Evolutionary conservation across 768 basidiomycete genomes (phyloP), one percentile per base, ranked within the genome.

Genomic region (Boletellus ananiceps): DNA sequence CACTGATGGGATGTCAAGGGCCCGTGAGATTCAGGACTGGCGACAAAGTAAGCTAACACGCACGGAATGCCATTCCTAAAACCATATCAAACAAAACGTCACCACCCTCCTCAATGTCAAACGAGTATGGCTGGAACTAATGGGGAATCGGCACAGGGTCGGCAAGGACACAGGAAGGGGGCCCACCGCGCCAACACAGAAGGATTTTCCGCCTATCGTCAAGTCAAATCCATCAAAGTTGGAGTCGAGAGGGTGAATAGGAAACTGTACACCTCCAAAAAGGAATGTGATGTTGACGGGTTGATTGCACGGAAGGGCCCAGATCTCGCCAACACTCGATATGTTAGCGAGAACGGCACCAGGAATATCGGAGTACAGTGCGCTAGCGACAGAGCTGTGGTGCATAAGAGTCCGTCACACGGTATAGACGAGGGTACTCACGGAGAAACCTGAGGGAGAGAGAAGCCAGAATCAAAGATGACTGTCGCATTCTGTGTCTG

Each of bases 31-130:
- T 15, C 27, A 32, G 9, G 34, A 34, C 23, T 18, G 23, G 43
- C 33, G 36, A 40, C 37, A 34, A 40, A 23, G 15, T 56, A 56
- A 18, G 13, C 1, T 0, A 45, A 21, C 7, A 73, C 81, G 58
- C 56, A 84, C 84, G 65, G 69, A 86, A 87, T 8, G 79, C 74
- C 83, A 87, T 87, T 47, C 86, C 86, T 39, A 88, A 71, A 39
- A 88, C 76, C 62, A 83, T 75, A 58, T 87, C 85, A 53, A 74
- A 87, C 35, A 49, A 13, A 23, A 56, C 46, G 1, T 50, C 33
- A 8, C 38, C 37, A 0, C 21, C 25, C 2, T 47, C 13, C 25
- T 64, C 71, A 25, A 75, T 70, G 42, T 76, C 70, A 40, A 75
- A 79, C 8, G 77, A 75, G 37, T 80, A 77, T 6, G 86, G 85